Base-by-base conservation (phyloP, 176 grass and related monocot species). In the Carex myosuroides region DNA sequence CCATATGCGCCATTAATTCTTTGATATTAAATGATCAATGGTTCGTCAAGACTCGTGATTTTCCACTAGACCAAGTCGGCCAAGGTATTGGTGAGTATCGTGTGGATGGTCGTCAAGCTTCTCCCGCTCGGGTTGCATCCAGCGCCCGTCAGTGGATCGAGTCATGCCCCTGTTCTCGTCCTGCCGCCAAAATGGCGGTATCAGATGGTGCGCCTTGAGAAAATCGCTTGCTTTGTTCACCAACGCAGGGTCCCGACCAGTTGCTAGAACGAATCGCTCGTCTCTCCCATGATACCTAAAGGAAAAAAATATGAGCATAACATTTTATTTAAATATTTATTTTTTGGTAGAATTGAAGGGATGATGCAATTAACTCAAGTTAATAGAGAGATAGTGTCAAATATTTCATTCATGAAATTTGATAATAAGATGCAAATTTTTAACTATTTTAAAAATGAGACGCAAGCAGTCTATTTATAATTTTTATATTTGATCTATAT, bases 131-230 rank as follows among this genome's bases (percentile, higher is more conserved):
- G 89, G 91, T 26, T 92, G 94, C 65, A 90, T 74, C 91, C 94
- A 97, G 0, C 94, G 91, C 0, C 94, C 94, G 16, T 92, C 89
- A 13, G n/a, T 72, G 1, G 73, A 42, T 42, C 86, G 85, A 5
- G 92, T 82, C 88, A 97, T 94, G 84, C 94, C 94, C 69, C 92
- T 97, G 89, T 97, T 97, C 88, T 90, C 79, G 67, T 93, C 91
- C 84, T 97, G 94, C 71, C 94, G 84, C 91, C 94, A 97, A 73
- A 13, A 89, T 0, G 94, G 89, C 0, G 91, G 94, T 77, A 97
- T 89, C 79, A 84, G 63, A 79, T 90, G 88, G 79, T 94, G 91
- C 21, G 90, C 84, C 41, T 91, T 90, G 20, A 97, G 88, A 85
- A 97, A 97, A 77, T 94, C 86, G 54, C 77, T 85, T 6, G 89